These are phyloP conservation scores for Dendrobium catenatum DNA, from an alignment of 106 monocot genomes.

Conservation along the genomic window DNA sequence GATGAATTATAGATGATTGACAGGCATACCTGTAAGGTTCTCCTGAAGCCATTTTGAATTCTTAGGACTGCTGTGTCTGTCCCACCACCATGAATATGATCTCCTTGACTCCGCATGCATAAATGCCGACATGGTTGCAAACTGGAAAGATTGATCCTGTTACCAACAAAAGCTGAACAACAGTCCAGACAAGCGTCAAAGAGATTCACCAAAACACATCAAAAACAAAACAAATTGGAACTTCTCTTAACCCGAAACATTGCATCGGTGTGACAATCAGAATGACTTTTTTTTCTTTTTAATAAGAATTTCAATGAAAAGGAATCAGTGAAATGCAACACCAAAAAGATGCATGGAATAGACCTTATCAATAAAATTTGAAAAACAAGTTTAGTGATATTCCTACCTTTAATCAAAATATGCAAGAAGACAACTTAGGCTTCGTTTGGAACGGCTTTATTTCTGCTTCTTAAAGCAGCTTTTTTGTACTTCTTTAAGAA, in stretches of 20 bases:
- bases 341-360: neutral
- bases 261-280: neutral
- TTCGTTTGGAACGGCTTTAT: too few species aligned
- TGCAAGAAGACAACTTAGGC: too few species aligned
- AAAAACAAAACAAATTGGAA: neutral
- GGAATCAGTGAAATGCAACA: neutral
- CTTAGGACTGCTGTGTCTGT: constrained; percentile 87
- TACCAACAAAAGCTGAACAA: neutral
- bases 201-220: neutral
- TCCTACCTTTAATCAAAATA: too few species aligned
- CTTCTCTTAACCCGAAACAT: neutral
- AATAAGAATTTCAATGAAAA: neutral
- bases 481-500: too few species aligned
- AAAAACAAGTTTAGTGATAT: too few species aligned
- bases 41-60: constrained; percentile 99
- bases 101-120: constrained; percentile 52
- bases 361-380: too few species aligned
- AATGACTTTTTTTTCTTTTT: neutral
- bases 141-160: neutral
- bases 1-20: neutral
- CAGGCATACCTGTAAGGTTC: constrained; percentile 65
- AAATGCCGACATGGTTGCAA: constrained; percentile 45
- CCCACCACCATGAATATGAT: constrained; percentile 98
- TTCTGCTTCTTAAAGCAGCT: too few species aligned
- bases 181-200: neutral